Base-by-base conservation (phyloP, 306 rosid genomes). In the Cicer judaicum region DNA sequence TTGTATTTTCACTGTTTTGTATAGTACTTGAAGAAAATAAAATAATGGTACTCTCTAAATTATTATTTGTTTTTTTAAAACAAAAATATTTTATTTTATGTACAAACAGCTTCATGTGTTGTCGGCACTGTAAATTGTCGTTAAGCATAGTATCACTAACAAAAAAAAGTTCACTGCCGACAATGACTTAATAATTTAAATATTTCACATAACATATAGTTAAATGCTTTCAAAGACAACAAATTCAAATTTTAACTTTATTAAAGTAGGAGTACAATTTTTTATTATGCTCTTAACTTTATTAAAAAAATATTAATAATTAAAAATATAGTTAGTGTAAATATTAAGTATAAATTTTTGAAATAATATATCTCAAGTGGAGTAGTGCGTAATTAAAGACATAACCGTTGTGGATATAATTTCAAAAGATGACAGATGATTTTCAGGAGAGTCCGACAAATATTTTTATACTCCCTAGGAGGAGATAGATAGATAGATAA, bases 361-460 rank as follows among this genome's bases (percentile, higher is more conserved):
- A 36, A 60, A 60, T 54, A 54, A 0, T 16, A 11, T 64, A 8
- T 24, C 9, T 64, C 12, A 44, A 56, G 74, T 53, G 50, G 50
- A 63, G 73, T 53, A 43, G 49, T 18, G 50, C 38, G 8, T 19
- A 65, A 64, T 68, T 68, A 49, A 68, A 14, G 72, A 70, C 66
- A 38, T 81, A 71, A 70, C 85, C 85, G 85, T 81, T 71, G 81
- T 3, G 78, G 74, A 81, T 76, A 81, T 62, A 52, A 63, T 52
- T 72, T 72, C 18, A 80, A 76, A 80, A 72, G 82, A 66, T 47
- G 63, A 75, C 8, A 18, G 74, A 76, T 24, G 87, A 72, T 74
- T 80, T 80, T 72, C 64, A 46, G 59, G 79, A 15, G 79, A 77
- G 53, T 84, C 68, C 64, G 85, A 84, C 85, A 80, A 80, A 80